Percentiles rank a stretch among this genome's conserved stretches.
Evolutionary conservation across 306 rosid genomes (phyloP).

Genomic region (Spatholobus suberectus): DNA sequence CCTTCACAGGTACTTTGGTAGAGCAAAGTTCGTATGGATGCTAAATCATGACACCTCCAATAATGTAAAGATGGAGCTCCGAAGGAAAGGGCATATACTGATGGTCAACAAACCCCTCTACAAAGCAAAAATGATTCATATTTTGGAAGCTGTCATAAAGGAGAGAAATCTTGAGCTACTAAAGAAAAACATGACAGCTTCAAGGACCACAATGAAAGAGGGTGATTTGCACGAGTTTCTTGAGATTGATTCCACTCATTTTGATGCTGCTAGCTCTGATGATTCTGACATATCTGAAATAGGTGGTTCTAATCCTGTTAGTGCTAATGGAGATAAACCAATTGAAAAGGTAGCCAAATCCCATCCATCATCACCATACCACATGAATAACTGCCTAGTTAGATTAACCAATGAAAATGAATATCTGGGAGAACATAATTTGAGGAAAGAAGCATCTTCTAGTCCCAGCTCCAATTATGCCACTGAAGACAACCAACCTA

Average conservation of each 20-base stretch:
- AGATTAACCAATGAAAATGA: constrained; percentile 50
- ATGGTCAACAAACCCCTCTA: constrained; percentile 78
- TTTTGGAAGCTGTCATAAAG: constrained; percentile 77
- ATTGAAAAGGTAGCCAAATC: constrained; percentile 43
- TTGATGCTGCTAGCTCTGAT: constrained; percentile 79
- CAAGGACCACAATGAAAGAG: constrained; percentile 56
- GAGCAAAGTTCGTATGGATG: constrained; percentile 91
- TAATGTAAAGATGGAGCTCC: constrained; percentile 82
- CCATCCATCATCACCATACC: constrained; percentile 48
- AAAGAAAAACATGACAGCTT: constrained; percentile 51
- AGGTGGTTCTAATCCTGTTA: constrained; percentile 44
- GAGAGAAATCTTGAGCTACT: constrained; percentile 71
- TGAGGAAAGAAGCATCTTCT: constrained; percentile 53
- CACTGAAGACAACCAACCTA: constrained; percentile 37
- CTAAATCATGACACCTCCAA: constrained; percentile 90
- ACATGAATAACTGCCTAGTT: constrained; percentile 51
- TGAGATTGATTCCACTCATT: constrained; percentile 87
- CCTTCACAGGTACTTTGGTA: constrained; percentile 75
- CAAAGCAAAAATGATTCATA: constrained; percentile 83
- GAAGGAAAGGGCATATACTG: constrained; percentile 72
- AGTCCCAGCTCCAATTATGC: constrained; percentile 32
- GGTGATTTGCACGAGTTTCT: constrained; percentile 76
- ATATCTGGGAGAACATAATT: constrained; percentile 45
- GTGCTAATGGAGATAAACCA: constrained; percentile 49
- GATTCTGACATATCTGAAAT: constrained; percentile 74